Evolutionary conservation across 306 rosid genomes (phyloP).

Genomic region (Acacia confusa): DNA sequence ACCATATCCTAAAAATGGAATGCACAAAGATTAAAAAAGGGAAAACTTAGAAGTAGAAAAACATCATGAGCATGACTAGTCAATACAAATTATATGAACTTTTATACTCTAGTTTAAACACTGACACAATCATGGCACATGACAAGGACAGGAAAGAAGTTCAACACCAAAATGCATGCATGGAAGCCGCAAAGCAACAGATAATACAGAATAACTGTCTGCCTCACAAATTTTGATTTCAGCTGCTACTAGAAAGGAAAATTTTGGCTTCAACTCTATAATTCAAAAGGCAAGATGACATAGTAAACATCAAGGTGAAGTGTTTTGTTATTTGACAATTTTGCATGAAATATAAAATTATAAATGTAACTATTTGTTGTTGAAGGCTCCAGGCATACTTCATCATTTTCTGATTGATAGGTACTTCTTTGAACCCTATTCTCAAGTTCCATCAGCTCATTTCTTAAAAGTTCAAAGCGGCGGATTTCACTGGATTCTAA

Average conservation of each 20-base stretch:
- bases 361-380: conserved; percentile 10
- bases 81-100: conserved; percentile 20
- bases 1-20: conserved; percentile 51
- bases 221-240: conserved; percentile 6
- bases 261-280: neutral
- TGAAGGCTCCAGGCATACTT: conserved; percentile 44
- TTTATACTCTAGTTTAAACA: neutral
- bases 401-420: conserved; percentile 69
- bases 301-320: neutral
- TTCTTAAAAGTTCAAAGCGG: conserved; percentile 80
- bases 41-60: neutral
- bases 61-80: neutral
- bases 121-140: neutral
- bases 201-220: neutral
- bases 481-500: conserved; percentile 68
- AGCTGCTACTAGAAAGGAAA: conserved; percentile 6
- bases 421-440: conserved; percentile 79
- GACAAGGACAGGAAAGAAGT: neutral
- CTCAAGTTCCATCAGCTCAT: conserved; percentile 89
- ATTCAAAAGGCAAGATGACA: neutral
- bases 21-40: conserved; percentile 14
- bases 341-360: conserved; percentile 8
- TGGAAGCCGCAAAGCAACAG: conserved; percentile 7
- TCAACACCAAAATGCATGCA: neutral
- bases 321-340: neutral